Conservation (phyloP, 306 rosid genomes). For the Lagenaria siceraria region DNA sequence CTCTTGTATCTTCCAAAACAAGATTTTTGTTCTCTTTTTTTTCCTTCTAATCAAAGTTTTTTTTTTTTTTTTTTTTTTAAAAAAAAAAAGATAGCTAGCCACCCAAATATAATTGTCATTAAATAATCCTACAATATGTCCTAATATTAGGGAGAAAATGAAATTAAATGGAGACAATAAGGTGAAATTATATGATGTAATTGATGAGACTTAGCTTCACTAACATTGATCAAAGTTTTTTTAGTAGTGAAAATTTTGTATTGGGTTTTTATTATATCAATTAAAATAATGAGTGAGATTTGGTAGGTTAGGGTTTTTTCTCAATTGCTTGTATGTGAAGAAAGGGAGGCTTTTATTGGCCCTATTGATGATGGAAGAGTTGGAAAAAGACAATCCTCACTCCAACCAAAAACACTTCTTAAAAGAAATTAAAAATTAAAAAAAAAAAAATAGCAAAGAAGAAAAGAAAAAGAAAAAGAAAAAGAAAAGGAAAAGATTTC, state of each 20-base stretch:
- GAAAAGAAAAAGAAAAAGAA: too few relatives aligned
- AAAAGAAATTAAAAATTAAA: background rate
- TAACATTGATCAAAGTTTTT: background rate
- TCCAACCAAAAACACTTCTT: background rate
- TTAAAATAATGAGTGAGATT: background rate
- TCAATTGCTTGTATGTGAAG: background rate
- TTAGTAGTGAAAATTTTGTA: background rate
- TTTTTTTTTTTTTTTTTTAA: background rate
- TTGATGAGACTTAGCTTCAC: background rate
- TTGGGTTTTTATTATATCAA: background rate
- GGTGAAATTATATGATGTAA: background rate
- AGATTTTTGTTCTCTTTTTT: background rate
- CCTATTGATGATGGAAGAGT: background rate
- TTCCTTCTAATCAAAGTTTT: background rate
- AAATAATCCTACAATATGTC: background rate
- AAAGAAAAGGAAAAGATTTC: too few relatives aligned
- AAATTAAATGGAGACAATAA: background rate
- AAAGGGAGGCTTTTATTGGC: background rate
- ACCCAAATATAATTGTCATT: background rate
- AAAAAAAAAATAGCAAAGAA: background rate
- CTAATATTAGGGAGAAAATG: background rate
- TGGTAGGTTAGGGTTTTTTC: background rate
- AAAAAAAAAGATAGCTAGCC: background rate
- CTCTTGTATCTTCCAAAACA: background rate
- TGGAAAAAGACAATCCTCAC: slow-evolving; percentile 2